phyloP scores from a whole-genome alignment of 2,329 filamentous ascomycete genomes.

The Epichloe brachyelytri region DNA sequence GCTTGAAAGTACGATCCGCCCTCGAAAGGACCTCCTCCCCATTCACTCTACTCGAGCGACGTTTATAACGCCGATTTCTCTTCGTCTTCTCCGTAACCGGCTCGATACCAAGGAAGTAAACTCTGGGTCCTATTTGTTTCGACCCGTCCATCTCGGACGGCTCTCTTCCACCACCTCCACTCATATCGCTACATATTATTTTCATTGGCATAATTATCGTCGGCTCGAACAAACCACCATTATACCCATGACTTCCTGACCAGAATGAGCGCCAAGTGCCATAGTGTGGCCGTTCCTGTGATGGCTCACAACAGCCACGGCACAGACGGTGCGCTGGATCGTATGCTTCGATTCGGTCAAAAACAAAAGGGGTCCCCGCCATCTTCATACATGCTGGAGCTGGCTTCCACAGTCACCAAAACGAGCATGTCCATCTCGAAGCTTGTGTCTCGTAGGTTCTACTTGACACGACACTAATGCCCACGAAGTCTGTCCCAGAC shows the following conservation, averaged over 20 bases:
- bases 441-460: slow-evolving; percentile 72
- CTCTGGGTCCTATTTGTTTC: slow-evolving; percentile 1
- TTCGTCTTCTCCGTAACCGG: neutral
- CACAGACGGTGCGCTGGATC: slow-evolving; percentile 30
- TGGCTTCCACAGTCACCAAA: slow-evolving; percentile 79
- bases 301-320: slow-evolving; percentile 33
- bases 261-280: slow-evolving; percentile 17
- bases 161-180: neutral
- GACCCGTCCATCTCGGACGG: slow-evolving; percentile 2
- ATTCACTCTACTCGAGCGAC: neutral
- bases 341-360: slow-evolving; percentile 22
- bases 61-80: neutral
- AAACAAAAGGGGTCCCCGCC: slow-evolving; percentile 39
- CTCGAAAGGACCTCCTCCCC: neutral
- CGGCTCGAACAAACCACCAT: neutral
- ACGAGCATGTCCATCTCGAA: slow-evolving; percentile 71
- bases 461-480: neutral
- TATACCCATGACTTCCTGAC: slow-evolving; percentile 12
- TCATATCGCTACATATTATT: slow-evolving; percentile 3
- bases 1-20: neutral
- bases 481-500: neutral
- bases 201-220: slow-evolving; percentile 5
- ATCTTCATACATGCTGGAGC: slow-evolving; percentile 95
- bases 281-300: slow-evolving; percentile 23
- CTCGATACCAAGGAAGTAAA: neutral